Conservation (phyloP, 352 stramenopile species). For the Phytophthora hibernalis region DNA sequence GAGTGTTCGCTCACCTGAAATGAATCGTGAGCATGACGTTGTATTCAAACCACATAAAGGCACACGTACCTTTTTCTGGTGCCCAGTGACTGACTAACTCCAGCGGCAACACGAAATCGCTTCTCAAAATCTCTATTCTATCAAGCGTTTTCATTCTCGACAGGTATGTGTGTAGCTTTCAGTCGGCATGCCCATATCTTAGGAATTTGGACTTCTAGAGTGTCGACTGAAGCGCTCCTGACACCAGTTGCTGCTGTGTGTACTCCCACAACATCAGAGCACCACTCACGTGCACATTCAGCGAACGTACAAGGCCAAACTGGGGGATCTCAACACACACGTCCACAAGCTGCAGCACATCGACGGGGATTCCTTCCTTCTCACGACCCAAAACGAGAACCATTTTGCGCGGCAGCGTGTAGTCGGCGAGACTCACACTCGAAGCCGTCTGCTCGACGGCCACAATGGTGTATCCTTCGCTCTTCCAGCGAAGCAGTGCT, state of each 20-base stretch:
- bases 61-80: no score
- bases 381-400: constrained; percentile 97
- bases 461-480: constrained; percentile 92
- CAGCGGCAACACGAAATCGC: no score
- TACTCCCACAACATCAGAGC: constrained; percentile 97
- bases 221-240: constrained; percentile 28
- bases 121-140: constrained; percentile 14
- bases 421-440: constrained; percentile 86
- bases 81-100: no score
- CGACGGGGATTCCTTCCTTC: constrained; percentile 96
- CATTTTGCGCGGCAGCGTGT: constrained; percentile 89
- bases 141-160: constrained; percentile 2
- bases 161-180: no score
- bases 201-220: constrained; percentile 10
- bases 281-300: constrained; percentile 98
- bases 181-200: neutral
- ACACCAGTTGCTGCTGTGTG: constrained; percentile 89
- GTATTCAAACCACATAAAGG: no score
- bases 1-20: no score
- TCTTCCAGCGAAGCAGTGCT: constrained; percentile 72
- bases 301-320: constrained; percentile 95
- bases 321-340: constrained; percentile 98
- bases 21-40: no score
- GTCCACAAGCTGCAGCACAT: constrained; percentile 96
- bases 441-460: constrained; percentile 95